Conservation (phyloP, 257 asterid species). For the Przewalskia tangutica region DNA sequence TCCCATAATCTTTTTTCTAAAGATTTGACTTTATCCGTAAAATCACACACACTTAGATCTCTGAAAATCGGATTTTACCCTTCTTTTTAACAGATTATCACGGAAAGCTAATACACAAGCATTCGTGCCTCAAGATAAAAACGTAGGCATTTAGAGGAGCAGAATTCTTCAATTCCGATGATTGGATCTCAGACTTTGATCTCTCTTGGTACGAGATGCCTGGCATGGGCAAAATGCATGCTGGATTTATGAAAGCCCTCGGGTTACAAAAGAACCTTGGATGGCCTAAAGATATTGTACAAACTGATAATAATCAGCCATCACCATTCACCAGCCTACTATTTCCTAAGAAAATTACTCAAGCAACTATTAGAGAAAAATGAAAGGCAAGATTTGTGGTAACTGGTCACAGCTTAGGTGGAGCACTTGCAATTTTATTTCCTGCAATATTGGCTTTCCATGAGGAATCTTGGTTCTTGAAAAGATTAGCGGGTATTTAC, state of each 20-base stretch:
- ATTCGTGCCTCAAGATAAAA: conserved; percentile 28
- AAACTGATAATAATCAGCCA: neutral
- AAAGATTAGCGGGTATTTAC: conserved; percentile 35
- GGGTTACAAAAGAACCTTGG: conserved; percentile 28
- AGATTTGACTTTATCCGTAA: neutral
- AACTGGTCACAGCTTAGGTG: conserved; percentile 71
- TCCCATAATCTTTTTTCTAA: neutral
- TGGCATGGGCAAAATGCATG: conserved; percentile 33
- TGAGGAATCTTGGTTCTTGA: conserved; percentile 24
- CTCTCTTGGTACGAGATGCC: conserved; percentile 32
- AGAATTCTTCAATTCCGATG: conserved; percentile 26
- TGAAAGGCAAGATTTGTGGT: conserved; percentile 19
- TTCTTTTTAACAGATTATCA: conserved; percentile 16
- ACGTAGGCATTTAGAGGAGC: conserved; percentile 39
- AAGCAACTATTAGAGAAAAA: conserved; percentile 3
- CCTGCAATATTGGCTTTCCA: conserved; percentile 39
- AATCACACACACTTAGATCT: no score
- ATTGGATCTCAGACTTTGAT: conserved; percentile 41
- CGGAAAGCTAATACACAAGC: conserved; percentile 32
- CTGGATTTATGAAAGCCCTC: conserved; percentile 55
- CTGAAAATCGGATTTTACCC: neutral
- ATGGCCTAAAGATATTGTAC: conserved; percentile 14
- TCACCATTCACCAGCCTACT: conserved; percentile 15
- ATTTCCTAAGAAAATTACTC: conserved; percentile 26
- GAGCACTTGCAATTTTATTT: conserved; percentile 50